Percentiles rank a stretch among this genome's conserved stretches.
These are phyloP conservation scores for Leishmania mexicana DNA, from an alignment of 208 protist species.

Conservation along the genomic window DNA sequence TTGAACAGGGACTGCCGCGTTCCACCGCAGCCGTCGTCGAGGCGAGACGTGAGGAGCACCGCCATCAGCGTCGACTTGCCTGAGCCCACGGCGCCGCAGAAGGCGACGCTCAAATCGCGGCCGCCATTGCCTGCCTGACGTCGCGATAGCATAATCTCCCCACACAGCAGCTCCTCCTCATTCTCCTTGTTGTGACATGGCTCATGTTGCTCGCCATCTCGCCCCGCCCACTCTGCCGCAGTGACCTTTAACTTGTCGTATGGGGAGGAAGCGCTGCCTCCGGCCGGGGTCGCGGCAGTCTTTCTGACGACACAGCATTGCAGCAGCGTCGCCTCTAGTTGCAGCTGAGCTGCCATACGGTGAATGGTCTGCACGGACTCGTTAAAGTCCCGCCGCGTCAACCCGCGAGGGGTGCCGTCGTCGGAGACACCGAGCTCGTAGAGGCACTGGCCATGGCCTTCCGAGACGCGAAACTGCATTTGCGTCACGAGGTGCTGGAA, in stretches of 20 bases:
- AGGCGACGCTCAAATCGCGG: slow-evolving; percentile 76
- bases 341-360: slow-evolving; percentile 74
- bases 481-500: slow-evolving; percentile 95
- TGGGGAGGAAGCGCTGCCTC: neutral
- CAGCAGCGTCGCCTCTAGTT: slow-evolving; percentile 59
- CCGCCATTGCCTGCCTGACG: slow-evolving; percentile 41
- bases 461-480: slow-evolving; percentile 93
- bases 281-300: neutral
- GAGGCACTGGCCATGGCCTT: slow-evolving; percentile 93
- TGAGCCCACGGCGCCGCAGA: slow-evolving; percentile 80
- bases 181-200: neutral
- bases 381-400: slow-evolving; percentile 72
- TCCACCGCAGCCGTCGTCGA: slow-evolving; percentile 85
- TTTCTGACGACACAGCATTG: slow-evolving; percentile 49
- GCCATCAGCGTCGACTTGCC: slow-evolving; percentile 91
- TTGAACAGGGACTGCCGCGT: slow-evolving; percentile 89
- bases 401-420: slow-evolving; percentile 85
- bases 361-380: slow-evolving; percentile 79
- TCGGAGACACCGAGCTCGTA: slow-evolving; percentile 96
- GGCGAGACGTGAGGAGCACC: slow-evolving; percentile 60
- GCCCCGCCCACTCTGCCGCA: neutral
- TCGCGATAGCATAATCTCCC: slow-evolving; percentile 82
- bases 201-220: neutral
- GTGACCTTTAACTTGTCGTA: slow-evolving; percentile 2
- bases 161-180: slow-evolving; percentile 54